Evolutionary conservation across 306 rosid species (phyloP).

Genomic region (Ziziphus jujuba): DNA sequence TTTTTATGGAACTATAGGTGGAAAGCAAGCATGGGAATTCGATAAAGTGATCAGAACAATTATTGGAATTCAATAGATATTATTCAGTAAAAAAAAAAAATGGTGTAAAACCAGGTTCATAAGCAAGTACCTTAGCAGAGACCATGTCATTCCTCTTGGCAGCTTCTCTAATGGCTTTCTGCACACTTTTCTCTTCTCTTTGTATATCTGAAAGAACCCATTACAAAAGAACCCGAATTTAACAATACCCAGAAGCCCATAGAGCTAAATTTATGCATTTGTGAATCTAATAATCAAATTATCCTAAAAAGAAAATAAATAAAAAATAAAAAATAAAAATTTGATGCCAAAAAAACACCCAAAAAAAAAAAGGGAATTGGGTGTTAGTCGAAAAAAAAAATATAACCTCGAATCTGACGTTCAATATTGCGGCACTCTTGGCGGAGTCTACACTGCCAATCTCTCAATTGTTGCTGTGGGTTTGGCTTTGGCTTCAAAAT

Average conservation of each 20-base stretch:
- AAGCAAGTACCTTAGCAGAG: constrained; percentile 77
- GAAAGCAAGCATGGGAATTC: neutral
- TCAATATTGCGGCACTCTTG: constrained; percentile 93
- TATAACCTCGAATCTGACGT: constrained; percentile 84
- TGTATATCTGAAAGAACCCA: constrained; percentile 57
- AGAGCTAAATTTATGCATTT: neutral
- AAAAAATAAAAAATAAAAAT: neutral
- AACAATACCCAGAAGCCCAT: constrained; percentile 11
- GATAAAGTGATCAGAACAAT: neutral
- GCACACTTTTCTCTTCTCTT: constrained; percentile 87
- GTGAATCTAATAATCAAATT: neutral
- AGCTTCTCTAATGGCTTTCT: constrained; percentile 87
- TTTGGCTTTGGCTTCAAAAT: constrained; percentile 73
- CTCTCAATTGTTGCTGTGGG: constrained; percentile 83
- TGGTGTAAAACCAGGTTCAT: neutral
- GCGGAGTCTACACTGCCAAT: constrained; percentile 92
- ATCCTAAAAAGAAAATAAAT: neutral
- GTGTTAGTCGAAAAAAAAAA: neutral
- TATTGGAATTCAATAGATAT: too few relatives aligned
- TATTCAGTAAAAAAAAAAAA: neutral
- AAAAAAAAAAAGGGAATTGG: neutral
- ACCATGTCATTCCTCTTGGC: constrained; percentile 96
- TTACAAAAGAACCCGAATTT: neutral
- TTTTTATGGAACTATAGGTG: neutral
- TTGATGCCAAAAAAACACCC: too few relatives aligned